Evolutionary conservation across 1,284 basidiomycete species (phyloP).

Genomic region (Ustilago xerochloae): DNA sequence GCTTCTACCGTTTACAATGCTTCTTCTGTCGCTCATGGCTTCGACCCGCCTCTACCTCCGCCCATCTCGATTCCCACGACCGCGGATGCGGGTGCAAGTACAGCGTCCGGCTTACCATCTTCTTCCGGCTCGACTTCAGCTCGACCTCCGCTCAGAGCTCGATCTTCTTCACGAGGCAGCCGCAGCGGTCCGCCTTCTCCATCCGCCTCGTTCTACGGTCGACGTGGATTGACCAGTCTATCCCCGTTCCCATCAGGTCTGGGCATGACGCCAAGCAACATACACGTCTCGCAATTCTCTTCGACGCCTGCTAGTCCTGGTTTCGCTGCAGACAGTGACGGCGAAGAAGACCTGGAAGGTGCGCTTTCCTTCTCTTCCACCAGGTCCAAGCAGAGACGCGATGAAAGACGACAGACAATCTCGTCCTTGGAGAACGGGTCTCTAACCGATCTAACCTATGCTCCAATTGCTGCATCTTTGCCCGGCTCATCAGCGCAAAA

Average conservation of each 20-base stretch:
- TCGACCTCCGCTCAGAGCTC: constrained; percentile 20
- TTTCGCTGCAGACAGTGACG: constrained; percentile 40
- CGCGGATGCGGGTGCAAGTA: background rate
- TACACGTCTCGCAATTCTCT: constrained; percentile 19
- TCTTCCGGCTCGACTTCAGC: constrained; percentile 5
- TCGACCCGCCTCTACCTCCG: constrained; percentile 39
- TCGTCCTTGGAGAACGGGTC: constrained; percentile 4
- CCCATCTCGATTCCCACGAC: constrained; percentile 37
- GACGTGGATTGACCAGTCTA: constrained; percentile 37
- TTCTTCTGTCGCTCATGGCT: background rate
- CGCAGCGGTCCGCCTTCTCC: constrained; percentile 45
- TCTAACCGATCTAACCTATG: background rate
- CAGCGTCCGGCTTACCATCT: constrained; percentile 9
- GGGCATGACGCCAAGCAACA: constrained; percentile 38
- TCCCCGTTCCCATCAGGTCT: constrained; percentile 42
- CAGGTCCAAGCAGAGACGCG: constrained; percentile 30
- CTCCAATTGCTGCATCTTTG: constrained; percentile 1
- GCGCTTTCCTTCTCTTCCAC: constrained; percentile 37
- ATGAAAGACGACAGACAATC: constrained; percentile 25
- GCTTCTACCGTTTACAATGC: constrained; percentile 6
- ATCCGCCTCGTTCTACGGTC: constrained; percentile 45
- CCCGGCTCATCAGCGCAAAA: constrained; percentile 19
- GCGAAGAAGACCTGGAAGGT: constrained; percentile 29
- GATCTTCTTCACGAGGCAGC: constrained; percentile 39
- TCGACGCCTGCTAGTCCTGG: constrained; percentile 36